Base-by-base conservation (phyloP, 192 early-diverging fungal genomes). In the Borealophlyctis nickersoniae region DNA sequence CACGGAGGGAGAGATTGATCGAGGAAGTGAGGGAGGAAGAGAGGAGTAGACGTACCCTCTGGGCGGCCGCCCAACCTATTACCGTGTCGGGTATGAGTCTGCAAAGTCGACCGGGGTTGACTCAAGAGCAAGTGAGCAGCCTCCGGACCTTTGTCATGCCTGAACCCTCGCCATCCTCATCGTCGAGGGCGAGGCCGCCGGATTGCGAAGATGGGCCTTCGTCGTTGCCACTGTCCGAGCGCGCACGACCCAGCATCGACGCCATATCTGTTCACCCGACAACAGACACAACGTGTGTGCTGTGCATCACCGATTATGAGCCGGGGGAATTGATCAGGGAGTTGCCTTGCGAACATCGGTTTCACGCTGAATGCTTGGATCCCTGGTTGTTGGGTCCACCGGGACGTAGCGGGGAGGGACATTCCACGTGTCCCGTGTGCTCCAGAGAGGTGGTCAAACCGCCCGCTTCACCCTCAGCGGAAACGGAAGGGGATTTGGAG, bases 301-400 rank as follows among this genome's bases (percentile, higher is more conserved):
- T 91, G 50, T 91, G 89, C 59, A 66, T 89, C 36, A 82, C 80
- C 64, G 86, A 87, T 56, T 91, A 87, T 65, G 78, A 81, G 39
- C 50, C 60, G 3, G 86, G 86, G 35, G 88, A 88, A 34, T 75
- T 74, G 9, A 56, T 86, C 29, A 79, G 88, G 5, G 75, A 80
- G 22, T 76, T 90, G 5, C 50, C 75, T 27, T 90, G 88, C 57
- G 65, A 60, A 7, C 88, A 90, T 60, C 70, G 70, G 29, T 90
- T 81, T 65, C 88, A 90, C 65, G 58, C 58, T 11, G 73, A 73
- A 7, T 90, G 88, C 62, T 74, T 90, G 36, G 88, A 89, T 57
- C 75, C 65, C 23, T 82, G 76, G 73, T 63, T 81, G 4, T 13
- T 33, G 16, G 30, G 53, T 36, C n/a, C 49, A 31, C 39, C 39